Base-by-base conservation (phyloP, 129 eudicot species). In the Saposhnikovia divaricata region DNA sequence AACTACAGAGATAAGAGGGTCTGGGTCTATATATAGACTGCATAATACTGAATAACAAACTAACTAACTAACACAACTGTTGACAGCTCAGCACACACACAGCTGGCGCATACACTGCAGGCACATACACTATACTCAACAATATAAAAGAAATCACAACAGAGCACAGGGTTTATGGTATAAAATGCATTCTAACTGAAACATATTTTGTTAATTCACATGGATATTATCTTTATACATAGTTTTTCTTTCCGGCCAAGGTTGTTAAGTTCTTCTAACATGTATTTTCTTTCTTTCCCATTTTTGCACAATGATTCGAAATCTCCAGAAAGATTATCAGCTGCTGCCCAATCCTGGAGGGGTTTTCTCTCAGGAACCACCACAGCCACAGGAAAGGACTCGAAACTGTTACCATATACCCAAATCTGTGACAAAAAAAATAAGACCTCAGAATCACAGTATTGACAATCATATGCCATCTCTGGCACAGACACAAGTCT, bases 371-470 rank as follows among this genome's bases (percentile, higher is more conserved):
- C 99, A 1, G 97, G 99, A 72, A 92, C 95, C 86, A 88, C 98
- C 77, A 96, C 98, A 45, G 95, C 99, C 81, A 96, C 99, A 16
- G 92, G 98, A 75, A 96, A 96, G 19, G 99, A 92, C 84, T 96
- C 99, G 51, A 92, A 96, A 77, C 99, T 96, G 87, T 92, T 92
- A 1, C 99, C 99, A 75, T 92, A 92, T 9, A 96, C 95, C 99
- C 99, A 96, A 77, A 96, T 88, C 96, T 95, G 87, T 55, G 23
- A 25, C n/a, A n/a, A 77, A 81, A 77, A 80, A 39, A 23, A 68
- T 68, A 3, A 31, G 19, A 31, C 21, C 23, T 31, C 10, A 14
- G 15, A 68, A 5, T 68, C 42, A 34, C 21, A 68, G 34, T 13
- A 31, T 68, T 68, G 21, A 68, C 39, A 4, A 34, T 21, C 18